phyloP scores from a whole-genome alignment of 768 basidiomycete species.

The Psilocybe cubensis region DNA sequence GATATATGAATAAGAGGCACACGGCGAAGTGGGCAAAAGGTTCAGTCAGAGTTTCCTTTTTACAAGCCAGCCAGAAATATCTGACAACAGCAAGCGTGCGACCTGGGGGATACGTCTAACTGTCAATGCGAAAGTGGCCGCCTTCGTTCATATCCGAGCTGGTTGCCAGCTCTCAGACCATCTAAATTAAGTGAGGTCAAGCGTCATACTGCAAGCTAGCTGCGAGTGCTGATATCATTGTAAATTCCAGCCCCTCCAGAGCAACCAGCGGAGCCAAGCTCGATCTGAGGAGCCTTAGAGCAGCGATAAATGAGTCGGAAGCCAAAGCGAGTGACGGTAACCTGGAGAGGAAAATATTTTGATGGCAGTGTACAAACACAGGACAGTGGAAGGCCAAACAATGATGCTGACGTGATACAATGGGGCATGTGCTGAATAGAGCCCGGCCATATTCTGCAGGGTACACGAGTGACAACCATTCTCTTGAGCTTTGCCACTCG shows the following conservation, averaged over 20 bases:
- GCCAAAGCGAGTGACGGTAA: background rate
- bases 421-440: background rate
- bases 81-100: background rate
- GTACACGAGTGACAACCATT: slow-evolving; percentile 2
- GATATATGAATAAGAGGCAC: too few relatives aligned
- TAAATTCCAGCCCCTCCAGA: background rate
- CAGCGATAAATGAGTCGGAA: background rate
- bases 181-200: background rate
- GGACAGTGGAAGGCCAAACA: background rate
- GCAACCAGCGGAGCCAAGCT: background rate
- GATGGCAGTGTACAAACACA: background rate
- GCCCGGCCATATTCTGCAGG: background rate
- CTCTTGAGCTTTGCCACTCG: slow-evolving; percentile 11
- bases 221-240: too few relatives aligned
- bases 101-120: background rate
- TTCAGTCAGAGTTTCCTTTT: too few relatives aligned
- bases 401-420: slow-evolving; percentile 13
- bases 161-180: background rate
- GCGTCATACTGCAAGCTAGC: background rate
- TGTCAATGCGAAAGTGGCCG: background rate
- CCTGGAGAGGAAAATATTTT: background rate
- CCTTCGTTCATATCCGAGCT: background rate
- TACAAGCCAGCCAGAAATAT: background rate
- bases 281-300: background rate
- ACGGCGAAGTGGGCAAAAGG: too few relatives aligned